Evolutionary conservation across 2,329 filamentous ascomycete genomes (phyloP).

Genomic region (Cladosporium sp.): DNA sequence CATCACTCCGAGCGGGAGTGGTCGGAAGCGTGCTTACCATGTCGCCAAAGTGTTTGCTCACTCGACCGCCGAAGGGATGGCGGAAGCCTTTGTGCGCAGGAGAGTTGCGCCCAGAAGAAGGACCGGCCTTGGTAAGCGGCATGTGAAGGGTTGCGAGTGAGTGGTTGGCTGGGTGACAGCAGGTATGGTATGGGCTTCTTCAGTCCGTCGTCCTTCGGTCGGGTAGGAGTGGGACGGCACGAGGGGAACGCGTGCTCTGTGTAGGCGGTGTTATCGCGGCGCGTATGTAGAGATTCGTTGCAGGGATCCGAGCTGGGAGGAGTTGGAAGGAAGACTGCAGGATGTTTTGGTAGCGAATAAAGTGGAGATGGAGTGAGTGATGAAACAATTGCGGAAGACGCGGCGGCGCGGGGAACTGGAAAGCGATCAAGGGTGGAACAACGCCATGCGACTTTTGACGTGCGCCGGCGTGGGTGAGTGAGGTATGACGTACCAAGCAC

Average conservation of each 20-base stretch:
- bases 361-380: conserved; percentile 9
- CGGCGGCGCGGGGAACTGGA: neutral
- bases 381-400: neutral
- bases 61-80: conserved; percentile 55
- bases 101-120: conserved; percentile 21
- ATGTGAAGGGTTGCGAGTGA: conserved; percentile 16
- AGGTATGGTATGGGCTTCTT: neutral
- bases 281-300: neutral
- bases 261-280: neutral
- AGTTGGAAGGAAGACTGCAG: conserved; percentile 3
- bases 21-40: conserved; percentile 12
- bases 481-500: conserved; percentile 7
- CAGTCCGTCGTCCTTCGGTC: neutral
- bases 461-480: neutral
- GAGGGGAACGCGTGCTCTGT: neutral
- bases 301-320: conserved; percentile 1
- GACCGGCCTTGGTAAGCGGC: conserved; percentile 23
- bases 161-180: neutral
- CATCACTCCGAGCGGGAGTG: neutral
- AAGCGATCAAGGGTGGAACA: neutral
- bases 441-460: neutral
- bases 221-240: neutral
- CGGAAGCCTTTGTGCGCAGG: conserved; percentile 35
- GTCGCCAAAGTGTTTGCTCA: conserved; percentile 54
- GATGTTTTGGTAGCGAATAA: neutral